phyloP scores from a whole-genome alignment of 371 early-diverging fungal species.

The Nematocida parisii region DNA sequence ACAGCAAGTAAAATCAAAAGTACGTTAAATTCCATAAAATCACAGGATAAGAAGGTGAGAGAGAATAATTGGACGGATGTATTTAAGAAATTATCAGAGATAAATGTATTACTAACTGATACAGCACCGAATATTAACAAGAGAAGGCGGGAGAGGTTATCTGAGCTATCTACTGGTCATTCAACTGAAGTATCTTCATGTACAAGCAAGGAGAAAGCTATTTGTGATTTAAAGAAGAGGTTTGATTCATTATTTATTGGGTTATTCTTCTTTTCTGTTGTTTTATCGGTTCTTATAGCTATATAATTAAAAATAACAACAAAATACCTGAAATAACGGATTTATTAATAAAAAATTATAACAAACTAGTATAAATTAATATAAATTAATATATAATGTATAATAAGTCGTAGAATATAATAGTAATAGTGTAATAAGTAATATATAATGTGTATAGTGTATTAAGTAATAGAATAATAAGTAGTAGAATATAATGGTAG shows the following conservation, averaged over 20 bases:
- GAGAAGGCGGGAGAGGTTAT: constrained; percentile 5
- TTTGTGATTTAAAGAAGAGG: constrained; percentile 16
- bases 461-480: too few relatives aligned
- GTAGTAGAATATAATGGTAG: too few relatives aligned
- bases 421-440: too few relatives aligned
- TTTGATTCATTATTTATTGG: constrained; percentile 51
- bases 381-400: too few relatives aligned
- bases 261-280: constrained; percentile 29
- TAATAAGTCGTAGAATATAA: too few relatives aligned
- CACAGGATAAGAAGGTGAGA: constrained; percentile 17
- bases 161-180: constrained; percentile 4
- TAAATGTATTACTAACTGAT: constrained; percentile 17
- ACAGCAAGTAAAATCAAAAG: constrained; percentile 1
- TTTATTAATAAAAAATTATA: too few relatives aligned
- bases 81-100: constrained; percentile 31
- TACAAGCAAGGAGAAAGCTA: constrained; percentile 28
- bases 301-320: constrained; percentile 9
- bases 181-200: constrained; percentile 25
- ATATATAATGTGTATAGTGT: too few relatives aligned
- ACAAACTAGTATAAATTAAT: too few relatives aligned
- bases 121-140: background rate
- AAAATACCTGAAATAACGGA: too few relatives aligned
- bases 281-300: constrained; percentile 28
- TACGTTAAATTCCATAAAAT: constrained; percentile 18
- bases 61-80: background rate